These are phyloP conservation scores for Suhomyces wounanorum DNA, from an alignment of 1,139 yeast genomes.

Conservation along the genomic window DNA sequence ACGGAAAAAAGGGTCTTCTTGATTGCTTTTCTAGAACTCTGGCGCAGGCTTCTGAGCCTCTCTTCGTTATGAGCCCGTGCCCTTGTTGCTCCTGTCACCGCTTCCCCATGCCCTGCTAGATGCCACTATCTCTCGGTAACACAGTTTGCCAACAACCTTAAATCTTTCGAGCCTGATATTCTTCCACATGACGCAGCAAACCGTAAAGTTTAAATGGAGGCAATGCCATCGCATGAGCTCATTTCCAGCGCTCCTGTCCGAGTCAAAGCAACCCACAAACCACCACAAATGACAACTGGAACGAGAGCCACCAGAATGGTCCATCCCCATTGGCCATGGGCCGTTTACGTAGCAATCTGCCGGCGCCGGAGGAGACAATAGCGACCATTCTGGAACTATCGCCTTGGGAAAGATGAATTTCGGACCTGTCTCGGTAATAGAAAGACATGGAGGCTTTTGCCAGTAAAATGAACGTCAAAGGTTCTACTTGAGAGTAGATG, in stretches of 20 bases:
- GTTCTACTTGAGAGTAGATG: neutral
- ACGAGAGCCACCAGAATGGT: neutral
- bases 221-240: neutral
- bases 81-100: neutral
- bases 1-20: constrained; percentile 1
- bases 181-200: neutral
- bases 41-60: neutral
- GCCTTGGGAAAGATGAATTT: neutral
- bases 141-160: neutral
- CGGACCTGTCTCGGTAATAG: neutral
- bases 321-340: no score
- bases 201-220: neutral
- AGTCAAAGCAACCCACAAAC: neutral
- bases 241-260: neutral
- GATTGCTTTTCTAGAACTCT: neutral
- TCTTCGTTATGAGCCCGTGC: neutral
- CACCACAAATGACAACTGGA: neutral
- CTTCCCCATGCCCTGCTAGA: neutral
- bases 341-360: no score
- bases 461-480: neutral
- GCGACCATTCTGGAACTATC: neutral
- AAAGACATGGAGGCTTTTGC: neutral
- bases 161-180: neutral
- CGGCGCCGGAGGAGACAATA: neutral
- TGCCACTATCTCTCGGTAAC: neutral